These are phyloP conservation scores for Hypoxylon lienhwacheense DNA, from an alignment of 495 filamentous ascomycete species.

Conservation along the genomic window DNA sequence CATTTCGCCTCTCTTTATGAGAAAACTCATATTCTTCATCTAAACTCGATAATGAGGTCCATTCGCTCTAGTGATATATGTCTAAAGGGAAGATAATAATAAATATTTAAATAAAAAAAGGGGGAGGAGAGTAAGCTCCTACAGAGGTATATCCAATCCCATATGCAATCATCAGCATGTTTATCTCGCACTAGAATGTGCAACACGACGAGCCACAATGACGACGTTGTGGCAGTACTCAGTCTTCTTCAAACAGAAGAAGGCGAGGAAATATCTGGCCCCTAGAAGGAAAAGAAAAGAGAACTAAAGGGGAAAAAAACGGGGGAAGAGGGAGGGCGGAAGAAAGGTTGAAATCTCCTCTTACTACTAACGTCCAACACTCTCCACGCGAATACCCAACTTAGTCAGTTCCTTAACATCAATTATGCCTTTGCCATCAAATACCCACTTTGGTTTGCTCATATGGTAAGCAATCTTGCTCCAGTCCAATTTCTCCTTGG, in stretches of 20 bases:
- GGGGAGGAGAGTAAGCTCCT: background rate
- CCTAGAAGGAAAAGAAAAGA: background rate
- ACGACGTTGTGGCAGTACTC: too few species aligned
- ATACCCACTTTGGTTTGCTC: conserved; percentile 68
- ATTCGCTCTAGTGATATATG: background rate
- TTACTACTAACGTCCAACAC: conserved; percentile 45
- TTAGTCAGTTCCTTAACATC: conserved; percentile 57
- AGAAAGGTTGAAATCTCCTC: background rate
- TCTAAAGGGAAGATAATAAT: too few species aligned
- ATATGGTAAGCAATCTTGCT: conserved; percentile 51
- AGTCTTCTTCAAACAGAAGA: too few species aligned
- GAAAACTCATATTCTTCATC: background rate
- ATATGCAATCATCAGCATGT: background rate
- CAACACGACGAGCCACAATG: background rate
- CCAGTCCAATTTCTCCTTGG: conserved; percentile 30
- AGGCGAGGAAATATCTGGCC: too few species aligned
- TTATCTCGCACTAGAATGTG: background rate
- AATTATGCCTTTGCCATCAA: conserved; percentile 69
- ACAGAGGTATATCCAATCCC: conserved; percentile 18
- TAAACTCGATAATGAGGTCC: background rate
- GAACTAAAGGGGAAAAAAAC: background rate
- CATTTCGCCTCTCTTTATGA: conserved; percentile 4
- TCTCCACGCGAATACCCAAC: conserved; percentile 60
- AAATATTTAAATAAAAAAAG: background rate
- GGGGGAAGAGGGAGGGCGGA: too few species aligned